A percentile compares a stretch with the other conserved stretches of the same genome.
Evolutionary conservation across 495 filamentous ascomycete genomes (phyloP).

Genomic region (Penicillium antarcticum): DNA sequence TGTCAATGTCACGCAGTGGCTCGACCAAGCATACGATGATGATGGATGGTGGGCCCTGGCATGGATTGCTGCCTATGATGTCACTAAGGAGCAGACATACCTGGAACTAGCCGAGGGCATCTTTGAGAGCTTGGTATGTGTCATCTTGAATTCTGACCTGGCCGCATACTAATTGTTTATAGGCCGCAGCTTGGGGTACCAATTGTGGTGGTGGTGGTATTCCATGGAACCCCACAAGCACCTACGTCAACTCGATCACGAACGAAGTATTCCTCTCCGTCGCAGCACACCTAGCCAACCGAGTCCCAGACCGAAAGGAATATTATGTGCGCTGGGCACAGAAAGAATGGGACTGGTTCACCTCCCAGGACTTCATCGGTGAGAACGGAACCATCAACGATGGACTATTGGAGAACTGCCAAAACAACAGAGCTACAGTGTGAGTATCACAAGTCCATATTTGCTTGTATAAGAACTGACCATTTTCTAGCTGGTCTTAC

Average conservation of each 20-base stretch:
- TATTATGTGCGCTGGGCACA: constrained; percentile 57
- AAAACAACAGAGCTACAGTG: constrained; percentile 60
- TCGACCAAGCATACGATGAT: constrained; percentile 68
- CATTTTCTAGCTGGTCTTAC: constrained; percentile 57
- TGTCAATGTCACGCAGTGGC: constrained; percentile 26
- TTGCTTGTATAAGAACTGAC: not conserved
- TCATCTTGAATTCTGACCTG: not conserved
- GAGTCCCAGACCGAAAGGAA: constrained; percentile 44
- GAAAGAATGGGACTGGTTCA: constrained; percentile 68
- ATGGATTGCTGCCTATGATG: constrained; percentile 63
- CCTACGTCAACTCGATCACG: constrained; percentile 67
- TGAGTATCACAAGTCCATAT: constrained; percentile 6
- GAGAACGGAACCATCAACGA: constrained; percentile 66
- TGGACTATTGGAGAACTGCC: constrained; percentile 58
- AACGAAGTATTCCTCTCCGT: constrained; percentile 73
- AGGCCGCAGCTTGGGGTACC: constrained; percentile 47
- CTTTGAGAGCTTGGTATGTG: constrained; percentile 55
- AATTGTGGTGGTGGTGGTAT: constrained; percentile 51
- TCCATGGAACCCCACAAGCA: constrained; percentile 62
- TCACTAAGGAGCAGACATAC: constrained; percentile 51
- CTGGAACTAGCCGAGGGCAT: constrained; percentile 56
- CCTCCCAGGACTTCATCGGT: constrained; percentile 62
- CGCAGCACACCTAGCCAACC: constrained; percentile 71
- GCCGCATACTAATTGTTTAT: constrained; percentile 1
- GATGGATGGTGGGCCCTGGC: constrained; percentile 73